Evolutionary conservation across 306 rosid genomes (phyloP), one percentile per base, ranked within the genome.

Genomic region (Cicer arietinum): DNA sequence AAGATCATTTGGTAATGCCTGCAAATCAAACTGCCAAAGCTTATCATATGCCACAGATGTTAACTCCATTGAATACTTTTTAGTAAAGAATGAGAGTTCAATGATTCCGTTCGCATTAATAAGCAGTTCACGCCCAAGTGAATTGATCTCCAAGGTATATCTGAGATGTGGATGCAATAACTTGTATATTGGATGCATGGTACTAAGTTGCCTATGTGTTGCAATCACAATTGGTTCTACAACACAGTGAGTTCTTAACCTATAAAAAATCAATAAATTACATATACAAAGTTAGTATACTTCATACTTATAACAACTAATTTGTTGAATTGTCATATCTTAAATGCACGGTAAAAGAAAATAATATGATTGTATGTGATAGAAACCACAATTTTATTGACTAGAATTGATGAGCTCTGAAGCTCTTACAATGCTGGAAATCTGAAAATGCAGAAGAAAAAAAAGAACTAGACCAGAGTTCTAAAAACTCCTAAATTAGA

Each of bases 141-240:
- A 12, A 25, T 85, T 85, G 70, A 85, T 85, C 61, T 54, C 75
- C 80, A 85, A 3, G 0, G 89, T 83, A 25, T 69, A 86, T 80
- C 84, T 83, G 74, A 86, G 46, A 71, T 83, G 89, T 59, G 89
- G 89, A 80, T 80, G 79, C 10, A 77, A 37, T 66, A 86, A 71
- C 74, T 61, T 83, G 7, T 80, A 59, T 10, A 86, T 77, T 70
- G 89, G 85, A 75, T 86, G 89, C 83, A 86, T 83, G 10, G 71
- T 17, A n/a, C 89, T 85, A 2, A 85, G 86, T 52, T 85, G 85
- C 22, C 79, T 74, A 18, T 85, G 9, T 69, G 89, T 83, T 82
- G 85, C 89, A 62, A 85, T 80, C 0, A 83, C 69, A 58, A 67
- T 73, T 3, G 89, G 89, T 71, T 86, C 89, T 11, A 69, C 68